Conservation (phyloP, 352 stramenopile genomes). For the Chrysophaeum taylorii region DNA sequence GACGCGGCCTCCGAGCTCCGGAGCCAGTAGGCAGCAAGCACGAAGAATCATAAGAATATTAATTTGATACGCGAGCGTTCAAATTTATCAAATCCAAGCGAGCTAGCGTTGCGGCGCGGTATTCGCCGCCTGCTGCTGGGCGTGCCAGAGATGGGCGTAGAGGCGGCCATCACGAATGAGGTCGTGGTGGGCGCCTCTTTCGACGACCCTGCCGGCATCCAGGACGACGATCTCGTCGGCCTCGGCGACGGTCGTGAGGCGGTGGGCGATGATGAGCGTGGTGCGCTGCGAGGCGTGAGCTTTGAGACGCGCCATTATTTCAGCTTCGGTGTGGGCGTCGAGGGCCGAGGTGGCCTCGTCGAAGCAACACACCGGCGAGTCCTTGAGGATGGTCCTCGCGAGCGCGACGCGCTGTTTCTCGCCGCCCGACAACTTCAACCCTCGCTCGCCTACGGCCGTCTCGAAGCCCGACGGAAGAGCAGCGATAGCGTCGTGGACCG, state of each 20-base stretch:
- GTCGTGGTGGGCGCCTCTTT: slow-evolving; percentile 78
- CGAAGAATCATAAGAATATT: too few relatives aligned
- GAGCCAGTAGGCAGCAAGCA: too few relatives aligned
- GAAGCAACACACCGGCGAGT: slow-evolving; percentile 56
- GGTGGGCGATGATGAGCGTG: slow-evolving; percentile 84
- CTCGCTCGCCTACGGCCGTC: slow-evolving; percentile 77
- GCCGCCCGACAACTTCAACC: slow-evolving; percentile 64
- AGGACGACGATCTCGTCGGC: slow-evolving; percentile 88
- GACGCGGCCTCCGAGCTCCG: too few relatives aligned
- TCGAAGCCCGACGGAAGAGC: slow-evolving; percentile 76
- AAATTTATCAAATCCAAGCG: too few relatives aligned
- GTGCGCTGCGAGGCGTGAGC: slow-evolving; percentile 51
- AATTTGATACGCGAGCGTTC: too few relatives aligned
- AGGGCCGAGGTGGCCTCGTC: slow-evolving; percentile 61
- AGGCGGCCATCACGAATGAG: slow-evolving; percentile 55
- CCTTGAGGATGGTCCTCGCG: slow-evolving; percentile 80
- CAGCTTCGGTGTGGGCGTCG: slow-evolving; percentile 70
- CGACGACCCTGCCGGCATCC: slow-evolving; percentile 70
- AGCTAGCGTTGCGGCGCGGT: too few relatives aligned
- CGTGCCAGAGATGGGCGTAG: slow-evolving; percentile 53
- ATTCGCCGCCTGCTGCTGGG: slow-evolving; percentile 20
- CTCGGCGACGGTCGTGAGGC: slow-evolving; percentile 79
- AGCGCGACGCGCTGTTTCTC: slow-evolving; percentile 89
- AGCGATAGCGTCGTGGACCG: slow-evolving; percentile 74
- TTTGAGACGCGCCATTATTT: slow-evolving; percentile 59